Conservation (phyloP, 2,329 filamentous ascomycete genomes). For the Dothistroma pini region DNA sequence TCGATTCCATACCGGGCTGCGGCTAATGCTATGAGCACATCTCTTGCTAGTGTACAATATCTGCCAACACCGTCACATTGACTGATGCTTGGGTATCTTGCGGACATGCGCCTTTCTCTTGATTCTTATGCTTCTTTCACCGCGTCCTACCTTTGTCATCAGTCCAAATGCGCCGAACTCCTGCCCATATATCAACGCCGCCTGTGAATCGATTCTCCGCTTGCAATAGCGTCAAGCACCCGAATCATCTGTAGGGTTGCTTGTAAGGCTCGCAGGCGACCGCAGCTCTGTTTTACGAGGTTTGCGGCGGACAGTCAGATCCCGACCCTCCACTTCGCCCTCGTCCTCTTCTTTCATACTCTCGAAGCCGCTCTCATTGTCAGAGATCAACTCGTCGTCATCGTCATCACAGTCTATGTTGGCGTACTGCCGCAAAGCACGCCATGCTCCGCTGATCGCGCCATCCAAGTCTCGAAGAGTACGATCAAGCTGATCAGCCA, state of each 20-base stretch:
- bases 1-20: neutral
- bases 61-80: neutral
- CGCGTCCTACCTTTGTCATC: neutral
- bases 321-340: slow-evolving; percentile 13
- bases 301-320: slow-evolving; percentile 10
- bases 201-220: neutral
- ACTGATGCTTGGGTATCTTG: neutral
- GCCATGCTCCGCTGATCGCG: slow-evolving; percentile 15
- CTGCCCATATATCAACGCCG: neutral
- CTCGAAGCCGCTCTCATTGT: slow-evolving; percentile 22
- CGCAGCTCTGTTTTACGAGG: slow-evolving; percentile 10
- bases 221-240: neutral
- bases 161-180: neutral
- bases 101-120: neutral
- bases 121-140: neutral
- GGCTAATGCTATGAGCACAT: neutral
- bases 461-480: slow-evolving; percentile 26
- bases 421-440: slow-evolving; percentile 15
- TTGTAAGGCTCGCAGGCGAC: neutral
- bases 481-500: slow-evolving; percentile 32
- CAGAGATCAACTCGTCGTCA: slow-evolving; percentile 16
- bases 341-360: slow-evolving; percentile 19
- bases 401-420: slow-evolving; percentile 16
- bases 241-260: neutral
- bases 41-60: neutral